Base-by-base conservation (phyloP, 192 early-diverging fungal species). In the Coemansia sp. region DNA sequence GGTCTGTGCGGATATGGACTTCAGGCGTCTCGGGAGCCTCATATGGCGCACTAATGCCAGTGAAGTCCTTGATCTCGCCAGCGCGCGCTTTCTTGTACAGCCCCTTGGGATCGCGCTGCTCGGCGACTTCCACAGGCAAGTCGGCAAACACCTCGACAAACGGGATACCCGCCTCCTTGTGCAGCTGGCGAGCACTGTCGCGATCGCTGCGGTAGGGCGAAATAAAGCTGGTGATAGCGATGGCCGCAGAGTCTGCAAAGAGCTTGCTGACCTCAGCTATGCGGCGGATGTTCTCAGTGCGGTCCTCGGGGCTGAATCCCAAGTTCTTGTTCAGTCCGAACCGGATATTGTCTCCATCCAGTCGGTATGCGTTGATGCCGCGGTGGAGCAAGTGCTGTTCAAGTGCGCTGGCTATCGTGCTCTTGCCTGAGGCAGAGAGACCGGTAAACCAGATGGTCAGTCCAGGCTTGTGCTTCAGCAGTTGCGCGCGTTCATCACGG, bases 341-440 rank as follows among this genome's bases (percentile, higher is more conserved):
- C n/a, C 95, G 90, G 59, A 98, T 92, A 82, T 98, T 98, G 85
- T 98, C 95, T 44, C 95, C 95, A 72, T 98, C 95, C 62, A 98
- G 88, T 25, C 95, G 90, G 80, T 98, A 98, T 31, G 90, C 88
- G n/a, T 82, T 83, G 44, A 94, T 66, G 58, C 87, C 86, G 32
- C 77, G 70, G 68, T 92, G 90, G 25, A 97, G 87, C 39, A 97
- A 85, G 62, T 90, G 87, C 67, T 95, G 94, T 80, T 97, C 95
- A 12, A 97, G 85, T 11, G 94, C 95, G 41, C 89, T 87, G 48
- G 95, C 95, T 31, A 97, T 74, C 11, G 95, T 97, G 37, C 93
- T 94, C 74, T 97, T 97, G 25, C 95, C 95, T 2, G 92, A 94
- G 7, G 94, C 95, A n/a, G 94, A 95, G 7, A 97, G 85, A 51